Evolutionary conservation across 331 rosid genomes (phyloP), one percentile per base, ranked within the genome.

Genomic region (Dryas integrifolia): DNA sequence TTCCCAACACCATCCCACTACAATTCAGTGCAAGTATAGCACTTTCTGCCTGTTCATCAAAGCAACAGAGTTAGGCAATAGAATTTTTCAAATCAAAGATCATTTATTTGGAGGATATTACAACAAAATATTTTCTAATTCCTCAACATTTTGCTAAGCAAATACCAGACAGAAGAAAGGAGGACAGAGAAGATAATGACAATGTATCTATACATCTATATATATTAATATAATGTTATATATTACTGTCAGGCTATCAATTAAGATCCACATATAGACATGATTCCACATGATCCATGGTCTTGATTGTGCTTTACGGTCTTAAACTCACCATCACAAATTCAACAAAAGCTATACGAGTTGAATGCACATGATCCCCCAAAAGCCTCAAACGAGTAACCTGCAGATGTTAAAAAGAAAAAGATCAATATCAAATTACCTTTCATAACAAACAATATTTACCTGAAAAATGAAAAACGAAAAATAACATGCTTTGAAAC

Each of bases 281-380:
- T 30, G 35, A 30, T 30, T 30, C 35, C 35, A 30, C 35, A 30
- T 2, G 2, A 30, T 30, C 35, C 2, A 30, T 30, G 35, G 35
- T 30, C 35, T 30, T 30, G 35, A 30, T 30, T 30, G 35, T 30
- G 35, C 35, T 30, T 30, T 30, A 30, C 35, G 35, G n/a, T 41
- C 56, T 5, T 2, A 55, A 49, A 61, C 84, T 78, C 80, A 94
- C 98, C 81, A 89, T 43, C 55, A 85, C 86, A 80, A 94, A 94
- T 74, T 94, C 98, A 65, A 94, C 98, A 80, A 94, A 94, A 80
- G 97, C 98, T 84, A 94, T 91, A 77, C 98, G 97, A 48, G 98
- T 94, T 59, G 95, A 88, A 78, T 94, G 98, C 86, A 85, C 87
- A 70, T 89, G 92, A 82, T 94, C 98, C 59, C 98, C 98, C 85